These are phyloP conservation scores for Alternaria consortialis DNA, from an alignment of 2,329 filamentous ascomycete genomes.

Conservation along the genomic window DNA sequence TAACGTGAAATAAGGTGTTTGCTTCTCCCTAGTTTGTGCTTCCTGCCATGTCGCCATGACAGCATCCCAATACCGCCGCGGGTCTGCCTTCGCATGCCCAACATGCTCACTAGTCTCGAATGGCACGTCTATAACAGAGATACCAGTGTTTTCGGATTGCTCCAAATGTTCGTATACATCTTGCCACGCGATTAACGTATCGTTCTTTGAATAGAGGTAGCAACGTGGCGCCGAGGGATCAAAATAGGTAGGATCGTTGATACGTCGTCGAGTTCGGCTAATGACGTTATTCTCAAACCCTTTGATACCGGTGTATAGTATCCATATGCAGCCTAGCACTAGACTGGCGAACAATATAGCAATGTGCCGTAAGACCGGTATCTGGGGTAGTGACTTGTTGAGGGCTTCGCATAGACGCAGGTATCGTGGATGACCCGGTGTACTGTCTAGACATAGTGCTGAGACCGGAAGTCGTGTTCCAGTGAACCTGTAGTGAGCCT, in stretches of 20 bases:
- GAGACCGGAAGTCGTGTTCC: constrained; percentile 27
- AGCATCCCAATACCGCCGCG: constrained; percentile 64
- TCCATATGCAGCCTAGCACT: constrained; percentile 29
- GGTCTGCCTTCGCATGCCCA: constrained; percentile 65
- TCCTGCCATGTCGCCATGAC: constrained; percentile 32
- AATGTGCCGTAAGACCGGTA: constrained; percentile 25
- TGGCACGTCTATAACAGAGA: constrained; percentile 56
- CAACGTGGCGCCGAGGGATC: constrained; percentile 52
- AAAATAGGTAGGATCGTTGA: constrained; percentile 27
- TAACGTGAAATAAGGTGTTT: neutral
- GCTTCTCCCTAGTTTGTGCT: neutral
- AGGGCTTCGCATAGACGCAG: constrained; percentile 33
- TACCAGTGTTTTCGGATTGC: constrained; percentile 57
- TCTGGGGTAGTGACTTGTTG: constrained; percentile 30
- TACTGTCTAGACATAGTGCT: constrained; percentile 39
- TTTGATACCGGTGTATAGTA: constrained; percentile 27
- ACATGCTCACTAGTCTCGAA: constrained; percentile 68
- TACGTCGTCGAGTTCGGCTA: constrained; percentile 22
- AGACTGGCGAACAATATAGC: constrained; percentile 23
- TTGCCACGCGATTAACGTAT: constrained; percentile 63
- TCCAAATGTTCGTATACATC: constrained; percentile 64
- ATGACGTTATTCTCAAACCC: constrained; percentile 35
- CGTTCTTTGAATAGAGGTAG: constrained; percentile 66
- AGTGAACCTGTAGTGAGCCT: constrained; percentile 27
- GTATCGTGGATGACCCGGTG: constrained; percentile 38